Base-by-base conservation (phyloP, 176 grass and related monocot species). In the Melocanna baccifera region DNA sequence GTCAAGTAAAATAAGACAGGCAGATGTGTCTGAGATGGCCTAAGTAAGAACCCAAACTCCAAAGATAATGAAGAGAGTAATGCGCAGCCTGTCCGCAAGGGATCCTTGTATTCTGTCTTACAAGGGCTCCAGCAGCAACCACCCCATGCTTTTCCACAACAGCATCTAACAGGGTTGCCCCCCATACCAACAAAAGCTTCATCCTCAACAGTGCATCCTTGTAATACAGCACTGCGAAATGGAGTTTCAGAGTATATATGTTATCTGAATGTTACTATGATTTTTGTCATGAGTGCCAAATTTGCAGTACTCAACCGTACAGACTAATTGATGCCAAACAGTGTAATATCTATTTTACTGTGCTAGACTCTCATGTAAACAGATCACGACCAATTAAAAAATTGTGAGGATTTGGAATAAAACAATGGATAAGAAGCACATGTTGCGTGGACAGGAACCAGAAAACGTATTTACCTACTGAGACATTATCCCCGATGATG, bases 61-160 rank as follows among this genome's bases (percentile, higher is more conserved):
- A 87, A 83, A 36, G 9, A 10, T 2, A 67, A 40, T 36, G 55
- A 56, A 70, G 40, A 36, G 36, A 83, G 23, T 76, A 85, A 67
- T 63, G 50, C 36, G 75, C 62, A 75, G 95, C 93, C 96, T 98
- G 89, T 91, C 93, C 89, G 65, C 64, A 79, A 69, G 96, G 93
- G 63, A 98, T 95, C 85, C 89, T 91, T 57, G 96, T 95, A 72
- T 98, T 93, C 85, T 94, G 96, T 73, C 96, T 88, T 59, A 98
- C 93, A 52, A 98, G 93, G 76, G 96, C 75, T 86, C 96, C 91
- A 77, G 93, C 96, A 83, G 96, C 96, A 83, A 93, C 87, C 96
- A 98, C 95, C 53, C 93, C 96, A 82, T 98, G 87, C 63, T 98
- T 98, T 80, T 95, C 96, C 66, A 98, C 87, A 28, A 90, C 96